Percentiles rank a stretch among this genome's conserved stretches.
Conservation (phyloP, 148 eudicot genomes). For the Cornus suecica region DNA sequence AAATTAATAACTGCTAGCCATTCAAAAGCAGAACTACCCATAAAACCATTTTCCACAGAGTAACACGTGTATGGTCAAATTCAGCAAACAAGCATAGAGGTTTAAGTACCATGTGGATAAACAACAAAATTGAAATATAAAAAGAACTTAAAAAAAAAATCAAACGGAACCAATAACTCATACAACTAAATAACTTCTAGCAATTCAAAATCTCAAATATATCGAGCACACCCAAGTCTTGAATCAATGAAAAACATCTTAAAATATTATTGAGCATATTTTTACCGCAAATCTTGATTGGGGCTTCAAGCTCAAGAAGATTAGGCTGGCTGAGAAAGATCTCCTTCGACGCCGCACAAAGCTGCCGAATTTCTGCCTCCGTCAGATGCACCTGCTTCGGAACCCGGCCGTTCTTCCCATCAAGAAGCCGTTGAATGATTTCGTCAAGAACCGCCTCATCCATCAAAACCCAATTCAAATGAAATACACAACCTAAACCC, state of each 20-base stretch:
- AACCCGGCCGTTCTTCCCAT: slow-evolving; percentile 51
- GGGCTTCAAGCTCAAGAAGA: slow-evolving; percentile 89
- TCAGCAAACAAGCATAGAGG: not conserved
- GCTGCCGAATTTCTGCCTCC: slow-evolving; percentile 66
- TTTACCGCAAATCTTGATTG: slow-evolving; percentile 83
- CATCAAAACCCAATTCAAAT: slow-evolving; percentile 33
- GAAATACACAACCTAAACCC: not conserved
- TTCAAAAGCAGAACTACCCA: no score
- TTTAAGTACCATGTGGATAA: not conserved
- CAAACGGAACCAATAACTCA: not conserved
- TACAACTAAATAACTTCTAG: not conserved
- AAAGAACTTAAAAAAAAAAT: no score
- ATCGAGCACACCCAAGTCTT: not conserved
- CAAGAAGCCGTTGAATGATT: slow-evolving; percentile 51
- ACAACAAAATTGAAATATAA: no score
- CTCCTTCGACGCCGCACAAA: slow-evolving; percentile 60
- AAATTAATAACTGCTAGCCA: no score
- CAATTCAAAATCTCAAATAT: not conserved
- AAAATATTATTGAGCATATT: not conserved
- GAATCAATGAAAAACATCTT: not conserved
- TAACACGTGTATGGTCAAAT: no score
- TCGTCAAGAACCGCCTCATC: slow-evolving; percentile 56
- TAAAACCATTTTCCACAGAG: no score
- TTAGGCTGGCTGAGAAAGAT: slow-evolving; percentile 75
- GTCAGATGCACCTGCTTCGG: slow-evolving; percentile 58